Conservation (phyloP, 2,329 filamentous ascomycete genomes). For the Stemphylium lycopersici region DNA sequence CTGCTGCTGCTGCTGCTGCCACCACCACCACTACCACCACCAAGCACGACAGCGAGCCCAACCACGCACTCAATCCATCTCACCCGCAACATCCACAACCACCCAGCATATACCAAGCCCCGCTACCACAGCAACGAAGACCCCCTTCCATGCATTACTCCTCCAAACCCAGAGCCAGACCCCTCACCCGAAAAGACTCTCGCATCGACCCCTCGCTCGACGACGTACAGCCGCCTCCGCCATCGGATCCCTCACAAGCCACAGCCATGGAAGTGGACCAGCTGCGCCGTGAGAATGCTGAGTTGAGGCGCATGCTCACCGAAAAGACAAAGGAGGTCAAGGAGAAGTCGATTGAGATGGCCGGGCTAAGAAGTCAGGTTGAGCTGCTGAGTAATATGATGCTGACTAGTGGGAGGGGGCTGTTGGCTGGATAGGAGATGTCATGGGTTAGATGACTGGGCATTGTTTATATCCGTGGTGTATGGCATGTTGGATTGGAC, state of each 20-base stretch:
- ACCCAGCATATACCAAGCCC: background rate
- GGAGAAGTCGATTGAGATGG: slow-evolving; percentile 34
- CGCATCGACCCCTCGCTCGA: slow-evolving; percentile 31
- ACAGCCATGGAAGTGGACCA: slow-evolving; percentile 24
- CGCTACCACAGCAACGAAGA: too few relatives aligned
- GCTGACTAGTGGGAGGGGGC: slow-evolving; percentile 16
- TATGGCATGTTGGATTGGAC: too few relatives aligned
- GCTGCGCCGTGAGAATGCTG: slow-evolving; percentile 30
- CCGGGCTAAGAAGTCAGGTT: slow-evolving; percentile 32
- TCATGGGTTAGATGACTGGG: background rate
- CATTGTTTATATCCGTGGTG: background rate
- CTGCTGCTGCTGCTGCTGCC: too few relatives aligned
- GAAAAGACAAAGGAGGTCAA: slow-evolving; percentile 35
- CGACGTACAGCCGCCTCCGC: slow-evolving; percentile 13
- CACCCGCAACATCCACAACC: background rate
- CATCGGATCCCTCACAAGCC: background rate
- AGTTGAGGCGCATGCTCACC: slow-evolving; percentile 25
- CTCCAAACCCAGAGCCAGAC: background rate
- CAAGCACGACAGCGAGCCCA: background rate
- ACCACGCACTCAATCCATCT: background rate
- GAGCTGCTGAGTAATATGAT: slow-evolving; percentile 37
- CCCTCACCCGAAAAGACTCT: background rate
- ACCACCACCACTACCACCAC: background rate
- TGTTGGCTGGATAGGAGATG: slow-evolving; percentile 1
- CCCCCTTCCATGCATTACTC: too few relatives aligned